Conservation (phyloP, 176 grass and related monocot species). For the Oryza brachyantha region DNA sequence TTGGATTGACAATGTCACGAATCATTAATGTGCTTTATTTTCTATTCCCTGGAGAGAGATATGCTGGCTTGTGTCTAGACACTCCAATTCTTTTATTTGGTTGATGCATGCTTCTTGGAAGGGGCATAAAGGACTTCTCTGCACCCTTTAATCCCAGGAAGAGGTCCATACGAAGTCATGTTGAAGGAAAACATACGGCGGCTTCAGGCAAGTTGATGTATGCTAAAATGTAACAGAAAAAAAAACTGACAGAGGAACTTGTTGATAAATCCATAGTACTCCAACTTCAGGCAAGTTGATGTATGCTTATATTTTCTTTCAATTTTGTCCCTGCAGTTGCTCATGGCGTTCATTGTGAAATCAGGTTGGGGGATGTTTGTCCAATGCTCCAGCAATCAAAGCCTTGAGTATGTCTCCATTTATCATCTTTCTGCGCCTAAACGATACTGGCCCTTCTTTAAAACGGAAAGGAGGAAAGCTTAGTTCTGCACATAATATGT, state of each 20-base stretch:
- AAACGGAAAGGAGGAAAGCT: background rate
- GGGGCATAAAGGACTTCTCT: background rate
- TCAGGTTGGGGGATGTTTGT: constrained; percentile 15
- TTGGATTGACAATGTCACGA: background rate
- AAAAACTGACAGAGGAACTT: background rate
- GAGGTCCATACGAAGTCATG: background rate
- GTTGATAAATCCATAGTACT: constrained; percentile 2
- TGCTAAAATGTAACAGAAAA: constrained; percentile 16
- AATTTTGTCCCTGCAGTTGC: background rate
- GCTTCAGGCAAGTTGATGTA: background rate
- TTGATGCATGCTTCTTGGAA: background rate
- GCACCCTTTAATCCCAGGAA: background rate
- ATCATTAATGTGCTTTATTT: background rate
- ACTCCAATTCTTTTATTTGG: background rate
- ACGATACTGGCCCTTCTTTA: background rate
- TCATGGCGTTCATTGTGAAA: constrained; percentile 27
- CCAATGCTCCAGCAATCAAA: background rate
- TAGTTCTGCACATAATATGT: background rate
- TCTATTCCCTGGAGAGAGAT: background rate
- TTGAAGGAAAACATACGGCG: background rate
- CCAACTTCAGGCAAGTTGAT: constrained; percentile 25
- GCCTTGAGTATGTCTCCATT: background rate
- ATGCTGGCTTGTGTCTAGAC: background rate
- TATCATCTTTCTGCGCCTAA: background rate
- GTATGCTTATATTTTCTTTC: background rate